Evolutionary conservation across 306 rosid species (phyloP), one percentile per base, ranked within the genome.

Genomic region (Sophora flavescens): DNA sequence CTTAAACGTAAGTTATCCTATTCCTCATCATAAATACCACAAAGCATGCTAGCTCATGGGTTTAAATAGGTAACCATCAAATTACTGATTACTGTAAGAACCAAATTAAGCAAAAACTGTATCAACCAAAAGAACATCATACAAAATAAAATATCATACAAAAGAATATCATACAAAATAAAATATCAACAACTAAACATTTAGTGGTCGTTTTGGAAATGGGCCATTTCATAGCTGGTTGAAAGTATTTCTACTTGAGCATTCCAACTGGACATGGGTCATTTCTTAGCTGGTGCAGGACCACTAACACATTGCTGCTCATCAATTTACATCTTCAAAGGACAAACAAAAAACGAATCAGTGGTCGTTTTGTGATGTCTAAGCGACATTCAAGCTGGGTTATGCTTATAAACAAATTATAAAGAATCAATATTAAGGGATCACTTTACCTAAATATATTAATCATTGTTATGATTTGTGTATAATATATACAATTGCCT

Each of bases 211-310:
- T n/a, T 61, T n/a, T 47, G 61, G 11, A 51, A 51, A 51, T 33
- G 15, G 35, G 8, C n/a, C n/a, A 41, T 64, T 16, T 41, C 35
- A 18, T 64, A 64, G 75, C 33, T 18, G 67, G 65, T 41, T 71
- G 28, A 41, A 56, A 14, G 15, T 26, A 1, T 44, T n/a, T 60
- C 8, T 28, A 15, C 45, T 42, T 22, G 3, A 13, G 44, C 68
- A 15, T 73, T 73, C 78, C 44, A 59, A 59, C 78, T 59, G 59
- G 42, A 14, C 33, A 8, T n/a, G 68, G 45, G 45, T 73, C 28
- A 72, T 38, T 22, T 42, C 58, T 44, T 58, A 58, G 68, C 32
- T 58, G 68, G 8, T 22, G 45, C 44, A 54, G 65, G 65, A 71
- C 76, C 64, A 72, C 67, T 17, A 1, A 60, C 66, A 13, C 44